A percentile compares a stretch with the other conserved stretches of the same genome.
Conservation (phyloP, 176 grass and related monocot species). For the Hordeum vulgare region DNA sequence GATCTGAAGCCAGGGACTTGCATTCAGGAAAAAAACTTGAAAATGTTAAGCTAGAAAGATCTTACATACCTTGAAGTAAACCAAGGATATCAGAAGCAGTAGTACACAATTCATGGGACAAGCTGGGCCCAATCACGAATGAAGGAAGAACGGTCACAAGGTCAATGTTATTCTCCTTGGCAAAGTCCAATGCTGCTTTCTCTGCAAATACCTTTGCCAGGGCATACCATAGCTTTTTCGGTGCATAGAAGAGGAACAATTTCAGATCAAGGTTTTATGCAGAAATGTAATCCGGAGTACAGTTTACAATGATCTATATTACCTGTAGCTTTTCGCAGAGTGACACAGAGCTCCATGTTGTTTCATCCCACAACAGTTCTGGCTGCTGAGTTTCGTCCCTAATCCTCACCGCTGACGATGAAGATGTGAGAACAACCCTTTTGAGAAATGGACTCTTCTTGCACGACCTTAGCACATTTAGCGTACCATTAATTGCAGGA, state of each 20-base stretch:
- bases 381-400: conserved; percentile 53
- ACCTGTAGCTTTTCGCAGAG: conserved; percentile 87
- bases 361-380: conserved; percentile 56
- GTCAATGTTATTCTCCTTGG: conserved; percentile 68
- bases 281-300: not conserved
- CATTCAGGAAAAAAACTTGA: not conserved
- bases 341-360: conserved; percentile 65
- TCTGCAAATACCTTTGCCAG: conserved; percentile 85
- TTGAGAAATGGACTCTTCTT: conserved; percentile 72
- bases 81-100: conserved; percentile 76
- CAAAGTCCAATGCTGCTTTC: conserved; percentile 89
- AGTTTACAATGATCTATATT: not conserved
- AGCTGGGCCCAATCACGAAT: conserved; percentile 74
- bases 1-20: not conserved
- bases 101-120: conserved; percentile 55
- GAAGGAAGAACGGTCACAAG: conserved; percentile 85
- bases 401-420: conserved; percentile 67
- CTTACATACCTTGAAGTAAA: conserved; percentile 60
- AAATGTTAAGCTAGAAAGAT: not conserved
- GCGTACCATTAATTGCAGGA: conserved; percentile 69
- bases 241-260: not conserved
- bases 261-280: not conserved
- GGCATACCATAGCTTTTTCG: conserved; percentile 74
- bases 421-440: conserved; percentile 89
- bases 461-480: conserved; percentile 83